phyloP scores from a whole-genome alignment of 345 rosid genomes.

The Eucalyptus coolabah region DNA sequence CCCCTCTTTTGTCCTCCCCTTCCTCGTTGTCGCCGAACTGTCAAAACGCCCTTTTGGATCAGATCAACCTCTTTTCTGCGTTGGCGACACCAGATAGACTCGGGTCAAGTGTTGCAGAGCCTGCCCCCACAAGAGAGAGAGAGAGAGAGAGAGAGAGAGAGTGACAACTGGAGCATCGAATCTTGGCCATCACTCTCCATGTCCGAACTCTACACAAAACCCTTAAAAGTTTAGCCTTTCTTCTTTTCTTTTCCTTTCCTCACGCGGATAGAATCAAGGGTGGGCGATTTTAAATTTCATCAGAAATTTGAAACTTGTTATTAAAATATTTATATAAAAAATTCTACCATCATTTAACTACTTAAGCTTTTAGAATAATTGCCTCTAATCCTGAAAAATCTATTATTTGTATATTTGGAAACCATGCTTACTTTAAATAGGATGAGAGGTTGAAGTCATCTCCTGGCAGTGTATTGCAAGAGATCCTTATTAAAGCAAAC shows the following conservation, averaged over 20 bases:
- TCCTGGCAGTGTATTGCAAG: neutral
- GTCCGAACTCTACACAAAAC: neutral
- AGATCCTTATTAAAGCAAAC: neutral
- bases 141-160: neutral
- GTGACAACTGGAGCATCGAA: neutral
- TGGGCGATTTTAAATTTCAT: no score
- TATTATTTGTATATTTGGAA: no score
- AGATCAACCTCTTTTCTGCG: neutral
- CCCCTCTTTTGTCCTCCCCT: neutral
- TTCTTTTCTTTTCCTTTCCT: neutral
- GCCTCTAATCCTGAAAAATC: no score
- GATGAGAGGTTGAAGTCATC: no score
- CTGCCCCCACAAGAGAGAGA: neutral
- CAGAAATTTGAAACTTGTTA: accelerated
- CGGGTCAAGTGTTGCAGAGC: neutral
- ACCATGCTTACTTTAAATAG: no score
- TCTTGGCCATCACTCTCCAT: neutral
- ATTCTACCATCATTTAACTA: accelerated
- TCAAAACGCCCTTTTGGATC: neutral
- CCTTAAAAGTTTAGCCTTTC: neutral
- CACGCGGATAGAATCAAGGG: no score
- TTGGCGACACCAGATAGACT: neutral
- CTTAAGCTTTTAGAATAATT: no score
- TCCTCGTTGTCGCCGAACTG: neutral
- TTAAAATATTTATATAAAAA: no score